Base-by-base conservation (phyloP, 345 rosid genomes). In the Streptanthus diversifolius region DNA sequence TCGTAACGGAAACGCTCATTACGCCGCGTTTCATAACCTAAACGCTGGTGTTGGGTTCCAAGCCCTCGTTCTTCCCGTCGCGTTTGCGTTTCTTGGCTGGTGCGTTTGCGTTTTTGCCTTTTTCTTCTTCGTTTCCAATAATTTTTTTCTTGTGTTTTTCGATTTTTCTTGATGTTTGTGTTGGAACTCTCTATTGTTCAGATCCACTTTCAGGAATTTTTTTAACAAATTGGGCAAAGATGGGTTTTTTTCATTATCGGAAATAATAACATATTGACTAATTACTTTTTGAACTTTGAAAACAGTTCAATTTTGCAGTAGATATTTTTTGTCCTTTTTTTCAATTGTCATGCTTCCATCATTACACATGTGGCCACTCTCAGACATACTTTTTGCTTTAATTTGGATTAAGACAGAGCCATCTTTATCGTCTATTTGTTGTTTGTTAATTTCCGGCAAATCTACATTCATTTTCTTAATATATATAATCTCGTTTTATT, bases 21-120 rank as follows among this genome's bases (percentile, higher is more conserved):
- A 93, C 82, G 95, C 98, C 9, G 98, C 98, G 44, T 93, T 93
- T 83, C 98, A 93, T 65, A 93, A 93, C 65, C 83, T 93, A 15
- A 93, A 93, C 74, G 98, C 97, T 49, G 98, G 98, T 19, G 83
- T 93, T 70, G 98, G 98, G 18, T 93, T 93, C 57, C 98, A 93
- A 82, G 98, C 98, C 48, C 87, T 93, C 15, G 77, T 91, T 73
- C 81, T 93, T 68, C 98, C 98, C 52, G 96, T 93, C 54, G 97
- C 97, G 64, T 93, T 93, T 67, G 85, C 98, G 76, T 89, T 86
- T 79, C 96, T 93, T 64, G 98, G 97, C 83, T 93, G 98, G 98
- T 93, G 75, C 17, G 77, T 69, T 63, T 56, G 71, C 77, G 58
- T 73, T 74, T 74, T 48, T 63, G 15, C 10, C 5, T 24, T 66